Base-by-base conservation (phyloP, 2,329 filamentous ascomycete species). In the Boeremia exigua region DNA sequence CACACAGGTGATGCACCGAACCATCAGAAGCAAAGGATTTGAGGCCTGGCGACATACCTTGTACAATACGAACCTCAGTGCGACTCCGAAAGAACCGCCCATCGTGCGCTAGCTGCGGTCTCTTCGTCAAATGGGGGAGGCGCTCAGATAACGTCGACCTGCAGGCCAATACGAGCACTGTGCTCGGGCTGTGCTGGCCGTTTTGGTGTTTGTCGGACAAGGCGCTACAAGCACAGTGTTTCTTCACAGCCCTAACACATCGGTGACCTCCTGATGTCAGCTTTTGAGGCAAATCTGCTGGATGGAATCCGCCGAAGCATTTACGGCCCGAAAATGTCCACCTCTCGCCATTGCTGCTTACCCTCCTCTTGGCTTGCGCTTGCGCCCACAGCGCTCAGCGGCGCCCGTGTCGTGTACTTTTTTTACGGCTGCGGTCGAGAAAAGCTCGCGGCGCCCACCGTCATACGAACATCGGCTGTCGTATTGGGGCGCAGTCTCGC, bases 361-460 rank as follows among this genome's bases (percentile, higher is more conserved):
- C 30, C 36, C 29, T 42, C 30, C 29, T 23, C 36, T 43, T 14
- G 36, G 53, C 40, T 39, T 36, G 28, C 23, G 53, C 40, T 39
- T 36, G 28, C 23, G 34, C 34, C 42, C 32, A 36, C 36, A 33
- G 32, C 46, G 55, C 48, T 39, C 36, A 44, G 47, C 39, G 52
- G 42, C 46, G 43, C 40, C 56, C 48, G 51, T 47, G 19, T 23
- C 19, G 2, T 23, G 19, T 23, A 23, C n/a, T n/a, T n/a, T n/a
- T n/a, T n/a, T n/a, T n/a, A 47, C 28, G 38, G 45, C 48, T 56
- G 43, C 37, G 57, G 50, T 52, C 56, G 49, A 56, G 48, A 47
- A 58, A 59, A 56, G 61, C 60, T 59, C 57, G 52, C 54, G 61
- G 61, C 61, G 63, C 60, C 63, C 58, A 53, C 58, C 58, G 54